Conservation (phyloP, 257 asterid species). For the Sherardia arvensis region DNA sequence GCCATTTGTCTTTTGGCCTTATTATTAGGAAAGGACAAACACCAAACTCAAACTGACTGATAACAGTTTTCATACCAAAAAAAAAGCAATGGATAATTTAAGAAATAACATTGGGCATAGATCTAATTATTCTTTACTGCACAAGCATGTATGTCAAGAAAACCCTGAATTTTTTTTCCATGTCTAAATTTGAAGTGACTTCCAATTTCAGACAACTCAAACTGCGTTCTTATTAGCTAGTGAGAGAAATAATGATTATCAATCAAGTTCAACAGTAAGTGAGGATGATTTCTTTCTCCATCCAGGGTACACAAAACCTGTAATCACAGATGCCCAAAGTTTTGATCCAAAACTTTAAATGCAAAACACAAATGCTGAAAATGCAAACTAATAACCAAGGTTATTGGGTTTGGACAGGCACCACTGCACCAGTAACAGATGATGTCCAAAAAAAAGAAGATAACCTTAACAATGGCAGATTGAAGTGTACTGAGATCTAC, state of each 20-base stretch:
- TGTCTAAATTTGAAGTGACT: neutral
- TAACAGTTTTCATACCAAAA: neutral
- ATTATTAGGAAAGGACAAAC: neutral
- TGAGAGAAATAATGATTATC: neutral
- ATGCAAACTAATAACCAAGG: neutral
- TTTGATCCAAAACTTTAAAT: neutral
- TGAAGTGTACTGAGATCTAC: conserved; percentile 47
- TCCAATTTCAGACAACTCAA: neutral
- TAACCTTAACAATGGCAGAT: conserved; percentile 66
- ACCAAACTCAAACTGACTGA: neutral
- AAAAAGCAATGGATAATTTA: neutral
- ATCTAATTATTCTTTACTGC: neutral
- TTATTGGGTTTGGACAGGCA: neutral
- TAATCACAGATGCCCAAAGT: no score
- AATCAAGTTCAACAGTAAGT: neutral
- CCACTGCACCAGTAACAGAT: neutral
- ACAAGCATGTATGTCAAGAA: neutral
- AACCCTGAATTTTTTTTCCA: neutral
- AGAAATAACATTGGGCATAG: neutral
- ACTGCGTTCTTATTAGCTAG: neutral
- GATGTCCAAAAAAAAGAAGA: neutral
- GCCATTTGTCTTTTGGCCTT: neutral
- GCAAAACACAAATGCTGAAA: neutral
- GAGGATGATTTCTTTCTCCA: neutral
- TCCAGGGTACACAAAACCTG: neutral